Evolutionary conservation across 2,329 filamentous ascomycete genomes (phyloP).

Genomic region (Fusarium concolor): DNA sequence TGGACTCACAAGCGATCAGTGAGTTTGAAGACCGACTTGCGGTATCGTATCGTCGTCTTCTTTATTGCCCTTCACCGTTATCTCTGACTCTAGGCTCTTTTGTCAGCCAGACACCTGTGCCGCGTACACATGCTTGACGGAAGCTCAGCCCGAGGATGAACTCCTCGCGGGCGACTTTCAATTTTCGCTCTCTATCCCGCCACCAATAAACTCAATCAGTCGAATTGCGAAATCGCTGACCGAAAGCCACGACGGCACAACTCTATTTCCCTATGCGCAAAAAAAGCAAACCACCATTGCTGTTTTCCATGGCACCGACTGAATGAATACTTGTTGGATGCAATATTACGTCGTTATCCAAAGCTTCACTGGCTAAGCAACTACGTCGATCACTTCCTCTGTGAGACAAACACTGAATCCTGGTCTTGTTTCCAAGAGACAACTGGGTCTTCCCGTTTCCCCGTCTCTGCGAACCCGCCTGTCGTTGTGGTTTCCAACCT

Average conservation of each 20-base stretch:
- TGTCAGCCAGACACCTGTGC: slow-evolving; percentile 2
- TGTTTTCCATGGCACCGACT: slow-evolving; percentile 21
- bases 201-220: slow-evolving; percentile 32
- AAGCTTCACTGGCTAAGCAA: slow-evolving; percentile 15
- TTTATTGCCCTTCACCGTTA: slow-evolving; percentile 3
- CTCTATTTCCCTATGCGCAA: slow-evolving; percentile 4
- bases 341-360: slow-evolving; percentile 41
- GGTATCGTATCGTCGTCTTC: slow-evolving; percentile 3
- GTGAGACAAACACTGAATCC: slow-evolving; percentile 12
- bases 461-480: slow-evolving; percentile 22
- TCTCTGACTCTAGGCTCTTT: slow-evolving; percentile 7
- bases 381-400: slow-evolving; percentile 40
- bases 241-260: slow-evolving; percentile 37
- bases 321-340: slow-evolving; percentile 25
- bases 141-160: slow-evolving; percentile 1
- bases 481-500: slow-evolving; percentile 22
- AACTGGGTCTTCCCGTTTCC: slow-evolving; percentile 34
- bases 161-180: slow-evolving; percentile 7
- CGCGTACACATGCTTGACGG: slow-evolving; percentile 13
- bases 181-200: slow-evolving; percentile 8
- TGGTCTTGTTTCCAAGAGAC: slow-evolving; percentile 31
- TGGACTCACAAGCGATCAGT: slow-evolving; percentile 30
- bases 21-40: slow-evolving; percentile 11
- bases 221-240: slow-evolving; percentile 12
- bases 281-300: slow-evolving; percentile 11